Base-by-base conservation (phyloP, 2,329 filamentous ascomycete genomes). In the Arthrobotrys sphaeroides region DNA sequence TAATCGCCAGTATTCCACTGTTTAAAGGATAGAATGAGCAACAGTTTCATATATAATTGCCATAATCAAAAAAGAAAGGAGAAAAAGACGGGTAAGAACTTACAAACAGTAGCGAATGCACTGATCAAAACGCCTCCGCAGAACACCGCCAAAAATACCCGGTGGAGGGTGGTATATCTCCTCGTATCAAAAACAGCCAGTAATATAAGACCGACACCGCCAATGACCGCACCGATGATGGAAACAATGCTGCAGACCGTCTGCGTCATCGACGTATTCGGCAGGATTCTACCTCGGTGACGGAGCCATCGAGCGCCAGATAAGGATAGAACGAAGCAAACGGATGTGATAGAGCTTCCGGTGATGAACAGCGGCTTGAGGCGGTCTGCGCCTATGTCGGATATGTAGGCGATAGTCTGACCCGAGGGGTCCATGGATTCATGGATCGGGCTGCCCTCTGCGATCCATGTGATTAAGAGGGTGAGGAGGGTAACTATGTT, bases 171-270 rank as follows among this genome's bases (percentile, higher is more conserved):
- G 1, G 86, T 85, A 81, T 97, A 88, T 66, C 85, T 84, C n/a
- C 86, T 83, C 0, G 92, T 95, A 82, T 98, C 93, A 82, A 96
- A 97, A 79, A 97, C 89, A 77, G 90, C 90, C 42, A 99, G 86
- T 4, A 94, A 85, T 77, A 97, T 93, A 47, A 99, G 83, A 2
- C 94, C 94, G 0, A 86, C 85, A 0, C 92, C 93, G 60, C 95
- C 95, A 22, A 90, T 83, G 45, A 94, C 43, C 1, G 74, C 81
- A 9, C 93, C 91, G 76, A 90, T 88, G 28, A 89, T 45, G 53
- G 94, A 91, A 47, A 87, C 87, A 45, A 91, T 82, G 1, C 77
- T 78, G 16, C 78, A 67, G 0, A 70, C 49, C 18, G 76, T 84
- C 84, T 80, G 85, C 81, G 20, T 81, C 78, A 18, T 75, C 38